Evolutionary conservation across 1,284 basidiomycete species (phyloP), one percentile per base, ranked within the genome.

Genomic region (Apiotrichum akiyoshidainum): DNA sequence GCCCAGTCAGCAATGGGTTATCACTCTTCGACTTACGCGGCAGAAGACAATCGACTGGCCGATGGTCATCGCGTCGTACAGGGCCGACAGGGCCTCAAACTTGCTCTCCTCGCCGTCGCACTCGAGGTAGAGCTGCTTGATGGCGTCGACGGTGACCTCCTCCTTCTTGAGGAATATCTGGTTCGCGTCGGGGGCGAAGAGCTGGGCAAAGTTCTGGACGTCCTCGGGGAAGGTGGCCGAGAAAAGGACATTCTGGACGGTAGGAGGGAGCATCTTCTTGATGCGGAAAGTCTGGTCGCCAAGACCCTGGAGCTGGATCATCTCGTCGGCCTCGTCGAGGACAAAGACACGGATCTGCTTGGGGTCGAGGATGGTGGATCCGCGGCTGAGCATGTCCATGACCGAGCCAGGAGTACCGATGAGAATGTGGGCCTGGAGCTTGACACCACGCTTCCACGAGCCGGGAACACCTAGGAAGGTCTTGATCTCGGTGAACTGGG

Each of bases 31-130:
- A 22, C 83, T 55, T 48, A 90, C 90, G 77, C 89, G 86, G 77
- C 91, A 95, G 81, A 97, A 98, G 70, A 98, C 97, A 75, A 98
- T 98, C 77, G 89, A 92, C 78, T 97, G 94, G 0, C 94, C 94
- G 61, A 99, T 91, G 1, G 93, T 95, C 74, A 99, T 81, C 53
- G 95, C 81, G 61, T 87, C 86, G 79, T 99, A 99, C 33, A 99
- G 81, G 54, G 87, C 87, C 31, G 96, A 91, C 44, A 99, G 82
- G 52, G 97, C 91, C 60, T 98, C 92, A 76, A 94, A 99, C 84
- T 98, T 98, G 72, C 92, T 87, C 47, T 92, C 85, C 74, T 92
- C 92, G 70, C 88, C 82, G 71, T 81, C 85, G 78, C 90, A 93
- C 74, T 94, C 93, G 87, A 99, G 92, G 80, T 95, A 99, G 76